Evolutionary conservation across 495 filamentous ascomycete species (phyloP).

Genomic region (Annulohypoxylon stygium): DNA sequence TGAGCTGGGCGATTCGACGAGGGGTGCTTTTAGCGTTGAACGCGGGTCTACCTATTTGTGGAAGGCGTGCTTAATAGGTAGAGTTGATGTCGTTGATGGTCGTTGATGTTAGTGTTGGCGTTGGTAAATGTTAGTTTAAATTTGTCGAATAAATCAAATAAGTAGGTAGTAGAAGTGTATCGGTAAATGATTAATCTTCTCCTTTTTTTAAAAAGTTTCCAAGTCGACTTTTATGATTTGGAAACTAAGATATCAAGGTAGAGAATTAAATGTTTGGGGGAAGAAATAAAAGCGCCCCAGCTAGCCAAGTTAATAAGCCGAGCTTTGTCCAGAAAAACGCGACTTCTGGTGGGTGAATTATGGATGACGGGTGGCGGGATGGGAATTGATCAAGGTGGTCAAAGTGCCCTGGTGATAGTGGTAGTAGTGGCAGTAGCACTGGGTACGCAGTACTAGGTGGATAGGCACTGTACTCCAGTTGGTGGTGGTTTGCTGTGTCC

Average conservation of each 20-base stretch:
- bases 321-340: conserved; percentile 35
- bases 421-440: neutral
- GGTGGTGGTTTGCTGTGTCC: neutral
- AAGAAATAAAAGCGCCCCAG: conserved; percentile 8
- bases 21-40: conserved; percentile 1
- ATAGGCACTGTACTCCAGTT: too few relatives aligned
- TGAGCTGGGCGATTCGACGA: neutral
- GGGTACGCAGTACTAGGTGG: neutral
- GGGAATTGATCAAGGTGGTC: conserved; percentile 1
- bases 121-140: neutral
- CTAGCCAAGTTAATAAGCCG: conserved; percentile 25
- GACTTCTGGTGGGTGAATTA: neutral
- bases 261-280: conserved; percentile 16
- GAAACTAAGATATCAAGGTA: neutral
- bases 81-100: neutral
- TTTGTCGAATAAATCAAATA: neutral
- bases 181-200: neutral
- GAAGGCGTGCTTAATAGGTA: neutral
- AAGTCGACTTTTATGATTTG: neutral
- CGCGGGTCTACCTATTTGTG: conserved; percentile 2
- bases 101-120: neutral
- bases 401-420: neutral
- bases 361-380: conserved; percentile 24
- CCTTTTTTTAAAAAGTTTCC: neutral
- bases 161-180: neutral